phyloP scores from a whole-genome alignment of 345 rosid species.

The Populus ilicifolia region DNA sequence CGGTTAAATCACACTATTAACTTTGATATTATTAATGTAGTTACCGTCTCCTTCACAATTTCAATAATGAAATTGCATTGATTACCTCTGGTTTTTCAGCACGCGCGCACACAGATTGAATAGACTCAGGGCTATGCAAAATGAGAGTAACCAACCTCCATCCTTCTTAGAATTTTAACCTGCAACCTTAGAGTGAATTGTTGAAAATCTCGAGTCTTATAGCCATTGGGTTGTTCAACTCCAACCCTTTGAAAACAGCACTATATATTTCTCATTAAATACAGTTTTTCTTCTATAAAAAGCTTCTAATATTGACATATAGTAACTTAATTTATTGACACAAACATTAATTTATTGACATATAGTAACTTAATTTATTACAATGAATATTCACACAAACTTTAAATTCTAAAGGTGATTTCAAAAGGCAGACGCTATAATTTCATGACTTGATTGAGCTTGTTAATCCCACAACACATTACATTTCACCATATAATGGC shows the following conservation, averaged over 20 bases:
- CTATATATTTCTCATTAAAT: too few relatives aligned
- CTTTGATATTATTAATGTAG: too few relatives aligned
- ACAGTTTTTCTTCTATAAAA: not conserved
- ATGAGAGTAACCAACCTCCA: not conserved
- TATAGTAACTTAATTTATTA: too few relatives aligned
- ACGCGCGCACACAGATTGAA: too few relatives aligned
- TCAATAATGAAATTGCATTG: too few relatives aligned
- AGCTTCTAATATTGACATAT: not conserved
- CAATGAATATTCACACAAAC: not conserved
- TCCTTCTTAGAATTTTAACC: not conserved
- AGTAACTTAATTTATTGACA: not conserved
- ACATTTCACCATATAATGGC: slow-evolving; percentile 12
- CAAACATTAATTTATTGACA: not conserved
- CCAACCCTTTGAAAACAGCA: not conserved
- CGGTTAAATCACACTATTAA: too few relatives aligned
- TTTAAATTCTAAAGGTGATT: not conserved
- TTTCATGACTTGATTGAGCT: slow-evolving; percentile 19
- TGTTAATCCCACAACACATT: slow-evolving; percentile 7
- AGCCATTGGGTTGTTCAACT: not conserved
- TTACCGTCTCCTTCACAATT: too few relatives aligned
- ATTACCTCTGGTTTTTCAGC: too few relatives aligned
- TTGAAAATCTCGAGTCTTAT: too few relatives aligned
- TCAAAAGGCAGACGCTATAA: slow-evolving; percentile 10
- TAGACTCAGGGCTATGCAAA: too few relatives aligned
- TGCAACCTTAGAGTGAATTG: not conserved